Conservation (phyloP, 148 eudicot species). For the Rhododendron vialii region DNA sequence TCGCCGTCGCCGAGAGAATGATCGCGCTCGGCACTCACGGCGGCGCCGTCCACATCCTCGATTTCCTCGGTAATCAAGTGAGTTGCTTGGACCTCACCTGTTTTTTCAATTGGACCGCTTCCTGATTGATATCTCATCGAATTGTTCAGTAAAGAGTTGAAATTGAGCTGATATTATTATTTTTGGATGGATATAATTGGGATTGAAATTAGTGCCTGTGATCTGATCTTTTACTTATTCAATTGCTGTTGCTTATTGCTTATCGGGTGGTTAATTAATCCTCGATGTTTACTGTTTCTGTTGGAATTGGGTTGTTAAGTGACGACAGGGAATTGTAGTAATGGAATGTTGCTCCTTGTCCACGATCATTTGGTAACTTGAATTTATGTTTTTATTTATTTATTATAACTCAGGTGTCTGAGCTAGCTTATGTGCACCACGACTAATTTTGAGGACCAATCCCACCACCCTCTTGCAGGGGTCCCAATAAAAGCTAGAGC, state of each 20-base stretch:
- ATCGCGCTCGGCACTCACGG: conserved; percentile 91
- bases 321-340: not conserved
- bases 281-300: not conserved
- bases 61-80: conserved; percentile 93
- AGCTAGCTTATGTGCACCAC: not conserved
- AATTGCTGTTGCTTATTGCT: not conserved
- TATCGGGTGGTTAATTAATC: not conserved
- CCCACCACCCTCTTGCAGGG: not conserved
- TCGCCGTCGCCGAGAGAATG: conserved; percentile 88
- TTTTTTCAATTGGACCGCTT: not conserved
- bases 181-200: not conserved
- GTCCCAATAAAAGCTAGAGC: not conserved
- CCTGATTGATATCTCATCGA: not conserved
- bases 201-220: not conserved
- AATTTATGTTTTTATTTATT: not conserved
- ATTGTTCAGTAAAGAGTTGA: not conserved
- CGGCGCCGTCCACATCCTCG: conserved; percentile 74
- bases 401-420: not conserved
- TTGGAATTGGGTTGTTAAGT: not conserved
- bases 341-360: not conserved
- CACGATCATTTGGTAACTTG: not conserved
- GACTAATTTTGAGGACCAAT: not conserved
- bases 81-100: not conserved
- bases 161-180: not conserved
- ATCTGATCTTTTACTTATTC: conserved; percentile 2